These are phyloP conservation scores for Colletotrichum sp. DNA, from an alignment of 2,329 filamentous ascomycete genomes.

Conservation along the genomic window DNA sequence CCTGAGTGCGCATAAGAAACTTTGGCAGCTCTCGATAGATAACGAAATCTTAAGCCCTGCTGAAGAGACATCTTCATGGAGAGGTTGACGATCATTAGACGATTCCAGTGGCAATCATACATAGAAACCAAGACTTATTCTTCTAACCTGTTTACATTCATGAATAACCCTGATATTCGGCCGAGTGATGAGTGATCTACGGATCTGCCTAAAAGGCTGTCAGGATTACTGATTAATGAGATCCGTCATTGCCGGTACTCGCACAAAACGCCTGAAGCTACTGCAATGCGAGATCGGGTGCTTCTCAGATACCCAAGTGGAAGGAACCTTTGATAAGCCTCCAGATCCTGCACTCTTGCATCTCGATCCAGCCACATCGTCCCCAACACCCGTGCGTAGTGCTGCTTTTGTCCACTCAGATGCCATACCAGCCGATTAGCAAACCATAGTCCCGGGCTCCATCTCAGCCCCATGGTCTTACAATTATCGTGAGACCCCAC, in stretches of 20 bases:
- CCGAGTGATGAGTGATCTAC: background rate
- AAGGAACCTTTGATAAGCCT: background rate
- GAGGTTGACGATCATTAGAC: background rate
- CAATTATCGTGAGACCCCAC: background rate
- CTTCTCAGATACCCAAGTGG: background rate
- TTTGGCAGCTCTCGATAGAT: background rate
- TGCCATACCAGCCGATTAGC: background rate
- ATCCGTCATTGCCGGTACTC: background rate
- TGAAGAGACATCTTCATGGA: background rate
- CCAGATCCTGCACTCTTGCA: conserved; percentile 18
- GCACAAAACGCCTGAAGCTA: background rate
- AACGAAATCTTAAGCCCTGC: background rate
- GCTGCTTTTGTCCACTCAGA: background rate
- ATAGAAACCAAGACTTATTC: background rate
- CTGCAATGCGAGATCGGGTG: background rate
- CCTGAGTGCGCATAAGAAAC: background rate
- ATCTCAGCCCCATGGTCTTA: background rate
- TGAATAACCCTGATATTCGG: background rate
- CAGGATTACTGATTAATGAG: background rate
- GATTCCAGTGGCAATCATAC: background rate
- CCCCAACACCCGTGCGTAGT: background rate
- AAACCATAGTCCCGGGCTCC: background rate
- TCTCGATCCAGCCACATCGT: conserved; percentile 10
- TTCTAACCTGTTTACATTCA: background rate
- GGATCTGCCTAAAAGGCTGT: background rate